A percentile compares a stretch with the other conserved stretches of the same genome.
phyloP scores from a whole-genome alignment of 2,329 filamentous ascomycete species.

The Microcera coccophila region DNA sequence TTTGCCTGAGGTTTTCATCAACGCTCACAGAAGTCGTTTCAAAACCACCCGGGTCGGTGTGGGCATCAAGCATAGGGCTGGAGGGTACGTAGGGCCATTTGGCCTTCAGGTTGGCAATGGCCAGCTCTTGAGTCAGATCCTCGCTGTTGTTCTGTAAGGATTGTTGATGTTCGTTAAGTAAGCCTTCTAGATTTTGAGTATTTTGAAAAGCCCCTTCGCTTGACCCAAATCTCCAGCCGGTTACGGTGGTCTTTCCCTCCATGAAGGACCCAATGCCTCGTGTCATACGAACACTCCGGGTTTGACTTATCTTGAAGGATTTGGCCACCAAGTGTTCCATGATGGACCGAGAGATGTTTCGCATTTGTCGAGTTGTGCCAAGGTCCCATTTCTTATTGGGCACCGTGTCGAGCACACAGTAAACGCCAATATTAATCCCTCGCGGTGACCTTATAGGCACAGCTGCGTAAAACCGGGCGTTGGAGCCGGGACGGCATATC shows the following conservation, averaged over 20 bases:
- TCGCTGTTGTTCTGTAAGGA: conserved; percentile 2
- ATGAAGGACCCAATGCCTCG: conserved; percentile 35
- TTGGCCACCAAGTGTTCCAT: conserved; percentile 36
- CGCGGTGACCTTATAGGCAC: conserved; percentile 38
- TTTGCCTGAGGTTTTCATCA: conserved; percentile 1
- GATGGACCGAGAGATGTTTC: conserved; percentile 29
- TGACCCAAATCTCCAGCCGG: conserved; percentile 18
- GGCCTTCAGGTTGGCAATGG: background rate
- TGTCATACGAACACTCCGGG: conserved; percentile 35
- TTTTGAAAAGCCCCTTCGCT: conserved; percentile 8
- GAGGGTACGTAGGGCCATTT: background rate
- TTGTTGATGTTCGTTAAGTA: conserved; percentile 16
- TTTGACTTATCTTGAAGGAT: conserved; percentile 23
- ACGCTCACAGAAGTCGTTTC: background rate
- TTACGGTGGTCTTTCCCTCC: conserved; percentile 30
- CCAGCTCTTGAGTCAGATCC: background rate
- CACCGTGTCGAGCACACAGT: conserved; percentile 29
- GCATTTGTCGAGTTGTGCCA: conserved; percentile 23
- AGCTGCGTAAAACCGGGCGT: conserved; percentile 37
- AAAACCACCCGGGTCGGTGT: background rate
- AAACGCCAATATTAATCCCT: conserved; percentile 42
- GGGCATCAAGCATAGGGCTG: background rate
- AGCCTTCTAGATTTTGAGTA: conserved; percentile 9
- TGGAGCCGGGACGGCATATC: conserved; percentile 20
- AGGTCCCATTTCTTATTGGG: conserved; percentile 21